phyloP scores from a whole-genome alignment of 805 yeast species.

The Schwanniomyces polymorphus region DNA sequence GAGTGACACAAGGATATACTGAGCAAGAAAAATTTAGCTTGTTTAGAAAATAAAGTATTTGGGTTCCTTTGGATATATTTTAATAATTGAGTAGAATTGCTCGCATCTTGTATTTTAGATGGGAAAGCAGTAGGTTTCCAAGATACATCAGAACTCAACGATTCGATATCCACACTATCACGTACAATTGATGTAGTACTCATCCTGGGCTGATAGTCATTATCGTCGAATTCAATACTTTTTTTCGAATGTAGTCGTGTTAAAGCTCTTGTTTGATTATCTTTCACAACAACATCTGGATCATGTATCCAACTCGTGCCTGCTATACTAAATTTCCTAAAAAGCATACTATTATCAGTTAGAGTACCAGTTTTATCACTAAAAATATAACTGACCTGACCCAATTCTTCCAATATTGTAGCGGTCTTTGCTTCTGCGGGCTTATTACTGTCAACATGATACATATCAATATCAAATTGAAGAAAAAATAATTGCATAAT shows the following conservation, averaged over 20 bases:
- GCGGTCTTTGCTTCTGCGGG: conserved; percentile 96
- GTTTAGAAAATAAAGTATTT: conserved; percentile 61
- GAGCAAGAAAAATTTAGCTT: conserved; percentile 76
- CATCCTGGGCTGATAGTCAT: conserved; percentile 13
- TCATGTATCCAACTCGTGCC: conserved; percentile 92
- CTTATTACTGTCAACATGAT: conserved; percentile 77
- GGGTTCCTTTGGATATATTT: conserved; percentile 73
- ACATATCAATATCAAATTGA: conserved; percentile 94
- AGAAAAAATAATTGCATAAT: conserved; percentile 78
- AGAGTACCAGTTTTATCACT: conserved; percentile 97
- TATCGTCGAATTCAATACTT: neutral
- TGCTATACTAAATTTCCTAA: conserved; percentile 81
- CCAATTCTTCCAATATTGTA: conserved; percentile 91
- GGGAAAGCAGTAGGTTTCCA: conserved; percentile 57
- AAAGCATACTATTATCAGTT: conserved; percentile 92
- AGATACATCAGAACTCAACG: conserved; percentile 21
- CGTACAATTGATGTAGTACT: conserved; percentile 36
- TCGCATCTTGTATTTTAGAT: conserved; percentile 37
- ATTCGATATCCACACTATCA: conserved; percentile 29
- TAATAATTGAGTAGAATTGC: conserved; percentile 62
- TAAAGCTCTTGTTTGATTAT: neutral
- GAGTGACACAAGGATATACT: conserved; percentile 87
- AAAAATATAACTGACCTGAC: conserved; percentile 93
- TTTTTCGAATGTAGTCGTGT: neutral
- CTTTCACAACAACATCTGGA: conserved; percentile 43